Conservation (phyloP, 768 basidiomycete species). For the Kwoniella newhampshirensis region DNA sequence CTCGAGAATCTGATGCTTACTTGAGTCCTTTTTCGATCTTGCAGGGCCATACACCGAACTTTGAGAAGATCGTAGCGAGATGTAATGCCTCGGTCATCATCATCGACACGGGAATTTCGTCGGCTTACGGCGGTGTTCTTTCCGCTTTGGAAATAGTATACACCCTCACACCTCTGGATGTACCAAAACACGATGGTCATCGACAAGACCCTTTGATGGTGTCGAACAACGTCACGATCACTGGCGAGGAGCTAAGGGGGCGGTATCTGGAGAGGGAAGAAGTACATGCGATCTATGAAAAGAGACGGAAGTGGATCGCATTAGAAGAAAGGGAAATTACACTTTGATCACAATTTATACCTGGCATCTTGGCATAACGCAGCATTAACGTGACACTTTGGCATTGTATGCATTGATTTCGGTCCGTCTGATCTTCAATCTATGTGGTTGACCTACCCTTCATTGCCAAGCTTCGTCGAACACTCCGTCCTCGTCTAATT, state of each 20-base stretch:
- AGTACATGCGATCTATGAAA: slow-evolving; percentile 39
- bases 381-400: no score
- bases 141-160: slow-evolving; percentile 87
- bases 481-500: slow-evolving; percentile 42
- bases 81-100: slow-evolving; percentile 92
- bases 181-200: slow-evolving; percentile 19
- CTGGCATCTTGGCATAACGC: not conserved
- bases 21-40: not conserved
- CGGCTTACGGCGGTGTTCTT: slow-evolving; percentile 89
- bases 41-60: slow-evolving; percentile 89
- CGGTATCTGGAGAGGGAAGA: slow-evolving; percentile 38
- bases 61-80: slow-evolving; percentile 78
- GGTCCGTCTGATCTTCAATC: no score
- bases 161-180: slow-evolving; percentile 65
- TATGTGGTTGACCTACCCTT: no score
- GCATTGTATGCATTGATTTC: not conserved
- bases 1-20: not conserved
- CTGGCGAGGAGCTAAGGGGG: slow-evolving; percentile 11
- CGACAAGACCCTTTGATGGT: slow-evolving; percentile 40
- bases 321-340: slow-evolving; percentile 17
- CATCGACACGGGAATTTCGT: slow-evolving; percentile 96
- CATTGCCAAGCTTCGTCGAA: slow-evolving; percentile 46
- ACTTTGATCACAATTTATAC: not conserved
- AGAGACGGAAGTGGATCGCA: slow-evolving; percentile 22
- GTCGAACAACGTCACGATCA: not conserved